Evolutionary conservation across 2,329 filamentous ascomycete genomes (phyloP).

Genomic region (Mycosphaerella arachidis): DNA sequence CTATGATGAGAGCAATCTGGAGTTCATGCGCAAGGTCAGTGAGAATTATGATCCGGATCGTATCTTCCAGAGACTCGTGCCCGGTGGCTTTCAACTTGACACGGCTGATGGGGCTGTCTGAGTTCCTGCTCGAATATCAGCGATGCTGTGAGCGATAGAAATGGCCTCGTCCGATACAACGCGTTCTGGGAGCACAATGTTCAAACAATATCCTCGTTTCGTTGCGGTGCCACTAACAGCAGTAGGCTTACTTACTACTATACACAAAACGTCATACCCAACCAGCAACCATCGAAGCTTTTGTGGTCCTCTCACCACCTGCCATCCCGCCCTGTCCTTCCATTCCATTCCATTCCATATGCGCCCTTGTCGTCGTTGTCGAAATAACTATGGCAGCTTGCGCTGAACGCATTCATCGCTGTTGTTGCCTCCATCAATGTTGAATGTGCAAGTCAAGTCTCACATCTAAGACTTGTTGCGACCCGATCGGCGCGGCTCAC

Average conservation of each 20-base stretch:
- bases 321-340: neutral
- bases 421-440: neutral
- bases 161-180: too few species aligned
- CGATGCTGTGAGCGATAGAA: neutral
- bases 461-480: conserved; percentile 33
- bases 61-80: conserved; percentile 10
- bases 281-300: neutral
- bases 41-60: conserved; percentile 15
- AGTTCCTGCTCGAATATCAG: neutral
- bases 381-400: neutral
- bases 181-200: too few species aligned
- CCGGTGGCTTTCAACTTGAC: conserved; percentile 11
- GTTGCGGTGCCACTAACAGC: neutral
- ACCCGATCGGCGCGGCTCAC: conserved; percentile 45
- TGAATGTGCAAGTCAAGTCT: neutral
- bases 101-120: neutral
- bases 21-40: conserved; percentile 5
- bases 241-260: conserved; percentile 2
- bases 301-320: neutral
- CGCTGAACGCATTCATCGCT: conserved; percentile 1
- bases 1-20: conserved; percentile 10
- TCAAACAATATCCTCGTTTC: neutral
- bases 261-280: conserved; percentile 6
- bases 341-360: neutral
- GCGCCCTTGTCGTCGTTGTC: neutral